A percentile compares a stretch with the other conserved stretches of the same genome.
Evolutionary conservation across 768 basidiomycete species (phyloP).

Genomic region (Suillus luteus): DNA sequence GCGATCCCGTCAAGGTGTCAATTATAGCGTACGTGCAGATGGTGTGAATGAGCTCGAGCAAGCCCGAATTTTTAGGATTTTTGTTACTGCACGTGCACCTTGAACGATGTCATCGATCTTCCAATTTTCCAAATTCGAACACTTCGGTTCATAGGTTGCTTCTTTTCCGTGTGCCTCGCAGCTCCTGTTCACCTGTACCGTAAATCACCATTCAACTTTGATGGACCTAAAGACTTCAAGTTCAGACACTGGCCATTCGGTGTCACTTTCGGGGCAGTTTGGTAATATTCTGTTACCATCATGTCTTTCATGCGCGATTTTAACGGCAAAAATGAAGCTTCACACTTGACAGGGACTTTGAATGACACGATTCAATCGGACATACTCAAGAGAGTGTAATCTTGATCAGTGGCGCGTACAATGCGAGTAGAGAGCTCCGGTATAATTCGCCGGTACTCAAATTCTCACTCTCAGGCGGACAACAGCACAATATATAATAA

Average conservation of each 20-base stretch:
- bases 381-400: conserved; percentile 6
- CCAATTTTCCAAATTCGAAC: conserved; percentile 17
- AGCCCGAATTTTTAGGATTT: too few species aligned
- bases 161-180: conserved; percentile 28
- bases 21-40: neutral
- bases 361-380: conserved; percentile 27
- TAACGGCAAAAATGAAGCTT: conserved; percentile 19
- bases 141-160: neutral
- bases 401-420: conserved; percentile 5
- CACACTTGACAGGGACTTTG: neutral
- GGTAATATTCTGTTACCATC: neutral
- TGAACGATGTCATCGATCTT: conserved; percentile 7
- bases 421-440: neutral
- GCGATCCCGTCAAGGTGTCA: neutral
- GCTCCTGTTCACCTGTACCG: neutral
- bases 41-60: too few species aligned
- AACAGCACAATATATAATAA: conserved; percentile 2
- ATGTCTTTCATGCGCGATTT: conserved; percentile 21
- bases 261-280: neutral
- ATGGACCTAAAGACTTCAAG: neutral
- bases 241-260: neutral
- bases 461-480: conserved; percentile 6
- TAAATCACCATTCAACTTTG: neutral
- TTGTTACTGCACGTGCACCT: neutral
- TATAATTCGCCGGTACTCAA: neutral